Percentiles rank a stretch among this genome's conserved stretches.
These are phyloP conservation scores for Hypholoma sublateritium DNA, from an alignment of 768 basidiomycete genomes.

Conservation along the genomic window DNA sequence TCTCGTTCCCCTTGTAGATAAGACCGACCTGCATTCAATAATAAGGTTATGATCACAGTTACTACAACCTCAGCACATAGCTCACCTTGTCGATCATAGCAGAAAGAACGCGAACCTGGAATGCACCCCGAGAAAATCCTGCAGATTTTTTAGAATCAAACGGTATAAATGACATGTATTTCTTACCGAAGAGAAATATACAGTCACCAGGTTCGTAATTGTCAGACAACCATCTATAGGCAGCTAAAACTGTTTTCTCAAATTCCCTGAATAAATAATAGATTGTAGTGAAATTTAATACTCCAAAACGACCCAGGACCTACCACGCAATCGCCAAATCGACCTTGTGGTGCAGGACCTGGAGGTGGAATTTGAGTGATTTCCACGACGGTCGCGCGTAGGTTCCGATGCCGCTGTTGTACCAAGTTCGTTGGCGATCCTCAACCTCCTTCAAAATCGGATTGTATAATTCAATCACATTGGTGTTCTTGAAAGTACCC, in stretches of 20 bases:
- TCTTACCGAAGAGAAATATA: constrained; percentile 26
- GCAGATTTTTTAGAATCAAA: not conserved
- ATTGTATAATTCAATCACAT: constrained; percentile 30
- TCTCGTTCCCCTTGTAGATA: constrained; percentile 33
- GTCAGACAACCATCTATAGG: constrained; percentile 29
- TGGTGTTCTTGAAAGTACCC: constrained; percentile 39
- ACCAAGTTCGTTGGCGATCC: constrained; percentile 27
- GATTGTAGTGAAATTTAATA: too few relatives aligned
- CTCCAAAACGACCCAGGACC: too few relatives aligned
- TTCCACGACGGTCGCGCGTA: constrained; percentile 22
- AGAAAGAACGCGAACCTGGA: constrained; percentile 24
- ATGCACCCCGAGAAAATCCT: constrained; percentile 36
- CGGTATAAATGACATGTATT: not conserved
- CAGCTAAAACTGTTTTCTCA: constrained; percentile 21
- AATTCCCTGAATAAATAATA: constrained; percentile 29
- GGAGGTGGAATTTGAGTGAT: constrained; percentile 16
- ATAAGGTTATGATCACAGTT: too few relatives aligned
- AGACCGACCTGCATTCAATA: constrained; percentile 24
- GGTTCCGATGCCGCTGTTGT: constrained; percentile 33
- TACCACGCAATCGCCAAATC: constrained; percentile 41
- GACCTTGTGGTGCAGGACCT: constrained; percentile 22
- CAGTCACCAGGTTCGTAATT: constrained; percentile 23
- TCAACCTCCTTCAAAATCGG: constrained; percentile 16
- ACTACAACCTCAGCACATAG: too few relatives aligned
- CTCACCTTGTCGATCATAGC: not conserved